Evolutionary conservation across 1,139 yeast species (phyloP).

Genomic region (Scheffersomyces titani): DNA sequence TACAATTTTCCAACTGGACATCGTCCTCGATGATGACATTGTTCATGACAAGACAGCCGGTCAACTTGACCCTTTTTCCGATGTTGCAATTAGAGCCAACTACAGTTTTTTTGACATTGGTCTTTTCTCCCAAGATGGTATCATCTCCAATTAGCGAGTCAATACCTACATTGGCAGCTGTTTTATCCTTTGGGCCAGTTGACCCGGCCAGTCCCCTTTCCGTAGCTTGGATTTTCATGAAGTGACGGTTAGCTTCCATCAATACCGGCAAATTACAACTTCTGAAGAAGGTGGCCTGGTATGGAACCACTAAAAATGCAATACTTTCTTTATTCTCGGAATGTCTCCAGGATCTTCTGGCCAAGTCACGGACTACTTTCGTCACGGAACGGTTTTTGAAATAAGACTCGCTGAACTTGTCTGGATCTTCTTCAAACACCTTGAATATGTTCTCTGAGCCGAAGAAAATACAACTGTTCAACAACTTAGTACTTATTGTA

Average conservation of each 20-base stretch:
- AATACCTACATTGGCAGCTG: conserved; percentile 80
- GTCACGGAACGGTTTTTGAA: conserved; percentile 53
- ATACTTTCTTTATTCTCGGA: conserved; percentile 58
- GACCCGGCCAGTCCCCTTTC: conserved; percentile 39
- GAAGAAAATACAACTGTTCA: conserved; percentile 80
- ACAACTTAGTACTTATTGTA: conserved; percentile 70
- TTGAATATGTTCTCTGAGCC: conserved; percentile 58
- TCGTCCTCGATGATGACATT: conserved; percentile 79
- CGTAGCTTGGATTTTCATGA: conserved; percentile 55
- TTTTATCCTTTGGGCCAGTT: conserved; percentile 50
- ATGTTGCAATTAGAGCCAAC: conserved; percentile 75
- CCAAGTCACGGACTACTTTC: conserved; percentile 80
- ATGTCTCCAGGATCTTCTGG: conserved; percentile 91
- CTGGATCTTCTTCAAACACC: conserved; percentile 31
- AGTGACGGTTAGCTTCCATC: conserved; percentile 86
- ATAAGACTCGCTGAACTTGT: conserved; percentile 38
- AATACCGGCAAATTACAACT: conserved; percentile 77
- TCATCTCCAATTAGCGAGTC: conserved; percentile 75
- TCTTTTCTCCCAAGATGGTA: conserved; percentile 68
- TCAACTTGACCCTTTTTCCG: conserved; percentile 84
- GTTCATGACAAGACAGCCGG: conserved; percentile 80
- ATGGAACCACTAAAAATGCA: conserved; percentile 65
- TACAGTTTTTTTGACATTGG: conserved; percentile 80
- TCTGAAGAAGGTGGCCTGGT: conserved; percentile 68
- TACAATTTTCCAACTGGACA: conserved; percentile 83